Evolutionary conservation across 2,329 filamentous ascomycete genomes (phyloP).

Genomic region (Lasiodiplodia hormozganensis): DNA sequence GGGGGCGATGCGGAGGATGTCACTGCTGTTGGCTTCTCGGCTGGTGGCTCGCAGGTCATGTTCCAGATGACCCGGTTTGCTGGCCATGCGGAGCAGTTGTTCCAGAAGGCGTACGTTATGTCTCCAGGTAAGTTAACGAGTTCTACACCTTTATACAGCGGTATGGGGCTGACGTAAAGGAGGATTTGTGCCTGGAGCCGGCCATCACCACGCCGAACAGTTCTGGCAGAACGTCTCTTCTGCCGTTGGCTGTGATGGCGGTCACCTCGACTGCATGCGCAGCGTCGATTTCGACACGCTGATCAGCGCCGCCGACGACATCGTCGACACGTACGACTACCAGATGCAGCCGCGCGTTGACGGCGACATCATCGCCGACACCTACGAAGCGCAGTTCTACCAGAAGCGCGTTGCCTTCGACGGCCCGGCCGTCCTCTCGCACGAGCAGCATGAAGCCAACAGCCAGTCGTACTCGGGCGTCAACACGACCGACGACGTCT

Average conservation of each 20-base stretch:
- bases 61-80: constrained; percentile 40
- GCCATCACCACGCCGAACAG: constrained; percentile 43
- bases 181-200: too few relatives aligned
- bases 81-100: constrained; percentile 38
- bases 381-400: constrained; percentile 47
- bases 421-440: constrained; percentile 45
- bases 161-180: too few relatives aligned
- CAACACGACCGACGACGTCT: constrained; percentile 43
- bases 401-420: constrained; percentile 46
- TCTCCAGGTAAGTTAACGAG: constrained; percentile 32
- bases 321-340: constrained; percentile 40
- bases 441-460: constrained; percentile 47
- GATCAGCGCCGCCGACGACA: constrained; percentile 37
- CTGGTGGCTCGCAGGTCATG: constrained; percentile 30
- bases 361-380: constrained; percentile 46
- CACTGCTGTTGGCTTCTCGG: constrained; percentile 53
- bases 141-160: too few relatives aligned
- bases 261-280: constrained; percentile 42
- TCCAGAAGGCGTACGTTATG: constrained; percentile 39
- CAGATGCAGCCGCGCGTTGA: constrained; percentile 48
- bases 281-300: constrained; percentile 40
- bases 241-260: constrained; percentile 41
- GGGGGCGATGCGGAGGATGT: constrained; percentile 56
- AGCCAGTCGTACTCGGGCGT: constrained; percentile 39
- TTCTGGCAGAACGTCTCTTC: constrained; percentile 45